Evolutionary conservation across 345 rosid genomes (phyloP).

Genomic region (Salix arbutifolia): DNA sequence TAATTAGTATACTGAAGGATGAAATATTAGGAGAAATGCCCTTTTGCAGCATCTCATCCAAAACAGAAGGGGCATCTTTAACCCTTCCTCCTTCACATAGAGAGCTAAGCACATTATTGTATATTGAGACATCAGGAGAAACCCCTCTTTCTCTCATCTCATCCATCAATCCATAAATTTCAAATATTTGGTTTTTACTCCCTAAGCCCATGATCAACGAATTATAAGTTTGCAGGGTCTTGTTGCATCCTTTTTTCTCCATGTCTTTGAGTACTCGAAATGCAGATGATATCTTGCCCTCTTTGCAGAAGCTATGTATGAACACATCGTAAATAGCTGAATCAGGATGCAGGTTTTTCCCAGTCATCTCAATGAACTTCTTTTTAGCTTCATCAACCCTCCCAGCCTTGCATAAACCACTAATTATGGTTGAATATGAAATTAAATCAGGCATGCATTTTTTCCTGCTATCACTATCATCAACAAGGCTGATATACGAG

Average conservation of each 20-base stretch:
- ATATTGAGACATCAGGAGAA: conserved; percentile 75
- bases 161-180: conserved; percentile 82
- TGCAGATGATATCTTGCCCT: conserved; percentile 87
- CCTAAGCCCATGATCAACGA: conserved; percentile 79
- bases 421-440: conserved; percentile 70
- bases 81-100: conserved; percentile 76
- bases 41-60: conserved; percentile 84
- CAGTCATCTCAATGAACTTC: conserved; percentile 72
- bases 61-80: conserved; percentile 65
- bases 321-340: conserved; percentile 63
- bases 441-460: conserved; percentile 74
- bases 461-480: conserved; percentile 48
- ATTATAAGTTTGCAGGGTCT: conserved; percentile 78
- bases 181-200: conserved; percentile 74
- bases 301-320: conserved; percentile 71
- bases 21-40: conserved; percentile 63
- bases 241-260: conserved; percentile 85
- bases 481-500: conserved; percentile 66
- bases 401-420: conserved; percentile 72
- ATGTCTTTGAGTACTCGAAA: conserved; percentile 93
- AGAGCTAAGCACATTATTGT: conserved; percentile 65
- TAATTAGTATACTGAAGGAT: conserved; percentile 66
- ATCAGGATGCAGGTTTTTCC: conserved; percentile 73
- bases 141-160: conserved; percentile 92
- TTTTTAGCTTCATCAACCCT: conserved; percentile 80